Base-by-base conservation (phyloP, 1,139 yeast species). In the Keqinozyma sinolaborantium region DNA sequence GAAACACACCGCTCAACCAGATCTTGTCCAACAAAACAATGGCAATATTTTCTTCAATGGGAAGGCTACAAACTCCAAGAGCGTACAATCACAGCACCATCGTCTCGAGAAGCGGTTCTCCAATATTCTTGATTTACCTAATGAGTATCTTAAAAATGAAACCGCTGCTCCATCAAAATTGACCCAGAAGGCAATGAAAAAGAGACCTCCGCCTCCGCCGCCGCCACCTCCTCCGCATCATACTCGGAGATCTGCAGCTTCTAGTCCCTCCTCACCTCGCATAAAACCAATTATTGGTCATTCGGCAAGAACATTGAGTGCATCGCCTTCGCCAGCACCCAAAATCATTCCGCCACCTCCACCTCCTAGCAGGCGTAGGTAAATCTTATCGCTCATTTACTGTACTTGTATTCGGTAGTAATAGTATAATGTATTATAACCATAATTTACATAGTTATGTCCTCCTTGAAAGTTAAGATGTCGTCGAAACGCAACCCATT, bases 401-500 rank as follows among this genome's bases (percentile, higher is more conserved):
- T 18, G 15, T 23, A 12, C 6, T 10, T 23, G 10, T 14, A 10
- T 15, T 24, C 13, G n/a, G 25, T 14, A 23, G 8, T 23, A n/a
- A n/a, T n/a, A n/a, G n/a, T n/a, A n/a, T n/a, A n/a, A n/a, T n/a
- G n/a, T n/a, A n/a, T n/a, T n/a, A n/a, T n/a, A n/a, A n/a, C n/a
- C 13, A 23, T 23, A 4, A 5, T 5, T 30, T 34, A 79, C 77
- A 80, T 75, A 41, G 78, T 80, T 24, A 82, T 77, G 33, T 80
- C 77, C 34, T 82, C 86, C 39, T 78, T 80, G 50, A 87, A 86
- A 32, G 79, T 73, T 44, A 87, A 61, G 18, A 82, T 73, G 44
- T 81, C 80, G 40, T 74, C 76, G 38, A 72, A 77, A 38, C 90
- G 69, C 25, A 79, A 54, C 4, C 97, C 97, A 51, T 86, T 90